phyloP scores from a whole-genome alignment of 495 filamentous ascomycete species.

The Penicillium maclennaniae region DNA sequence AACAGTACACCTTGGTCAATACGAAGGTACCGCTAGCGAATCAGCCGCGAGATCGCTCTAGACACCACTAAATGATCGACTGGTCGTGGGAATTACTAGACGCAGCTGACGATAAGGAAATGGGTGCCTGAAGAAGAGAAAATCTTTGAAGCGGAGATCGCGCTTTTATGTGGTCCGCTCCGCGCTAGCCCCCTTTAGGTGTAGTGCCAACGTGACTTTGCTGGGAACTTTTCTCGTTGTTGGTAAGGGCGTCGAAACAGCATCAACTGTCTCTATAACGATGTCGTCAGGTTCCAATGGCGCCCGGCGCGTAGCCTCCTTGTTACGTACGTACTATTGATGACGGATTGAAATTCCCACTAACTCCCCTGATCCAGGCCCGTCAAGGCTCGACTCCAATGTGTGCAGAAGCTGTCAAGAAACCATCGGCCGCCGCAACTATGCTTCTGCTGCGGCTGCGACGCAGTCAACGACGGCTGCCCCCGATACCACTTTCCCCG shows the following conservation, averaged over 20 bases:
- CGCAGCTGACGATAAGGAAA: conserved; percentile 64
- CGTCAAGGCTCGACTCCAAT: conserved; percentile 39
- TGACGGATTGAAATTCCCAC: not conserved
- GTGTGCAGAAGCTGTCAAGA: conserved; percentile 53
- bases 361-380: conserved; percentile 27
- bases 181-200: conserved; percentile 18
- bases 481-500: conserved; percentile 26
- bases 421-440: conserved; percentile 43
- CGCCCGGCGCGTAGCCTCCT: conserved; percentile 41
- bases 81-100: conserved; percentile 42
- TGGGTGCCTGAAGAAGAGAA: conserved; percentile 44
- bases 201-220: conserved; percentile 33
- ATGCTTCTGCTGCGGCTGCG: conserved; percentile 42
- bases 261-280: conserved; percentile 11
- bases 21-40: conserved; percentile 74
- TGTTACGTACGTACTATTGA: conserved; percentile 30
- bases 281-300: conserved; percentile 48
- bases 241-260: conserved; percentile 17
- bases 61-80: conserved; percentile 65
- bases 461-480: conserved; percentile 27
- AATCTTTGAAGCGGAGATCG: conserved; percentile 13
- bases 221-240: conserved; percentile 43
- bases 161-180: conserved; percentile 12
- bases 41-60: conserved; percentile 53
- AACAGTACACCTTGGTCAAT: conserved; percentile 59